Evolutionary conservation across 202 grass and related monocot species (phyloP), one percentile per base, ranked within the genome.

Genomic region (Elaeis oleifera): DNA sequence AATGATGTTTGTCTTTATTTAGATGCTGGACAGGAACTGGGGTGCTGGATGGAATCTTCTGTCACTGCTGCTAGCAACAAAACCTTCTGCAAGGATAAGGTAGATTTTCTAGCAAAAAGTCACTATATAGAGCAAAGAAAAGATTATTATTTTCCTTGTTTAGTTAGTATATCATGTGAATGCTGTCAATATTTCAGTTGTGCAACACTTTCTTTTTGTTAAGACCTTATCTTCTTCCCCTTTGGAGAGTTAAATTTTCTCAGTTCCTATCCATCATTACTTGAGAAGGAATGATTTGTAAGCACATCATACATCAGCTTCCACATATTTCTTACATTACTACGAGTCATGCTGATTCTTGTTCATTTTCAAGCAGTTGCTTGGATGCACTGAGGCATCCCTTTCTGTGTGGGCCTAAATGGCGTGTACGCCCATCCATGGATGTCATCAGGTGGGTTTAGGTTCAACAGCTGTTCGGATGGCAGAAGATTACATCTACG

Each of bases 401-500:
- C 9, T 97, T 97, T 80, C 77, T 97, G 20, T 97, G 92, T 83
- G 92, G 92, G 44, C 88, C 92, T 28, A 97, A 63, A 79, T 97
- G 92, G 92, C 81, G 88, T 27, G 77, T 88, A 78, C 84, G 65
- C 61, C 84, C 88, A 61, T 89, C 92, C 31, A 77, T 81, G 14
- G 55, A 77, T 79, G 57, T 91, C 16, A 70, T 92, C 23, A 61
- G 82, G 20, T 97, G 92, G 92, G 92, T 29, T 76, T 97, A 76
- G 88, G 92, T 51, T 97, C 92, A 58, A 96, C 92, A 76, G 76
- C 84, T 78, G 76, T 96, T 50, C 79, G 71, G 31, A 88, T 96
- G 81, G 79, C 92, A 64, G 87, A 96, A 85, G 92, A 96, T 86
- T 91, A 96, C 67, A 96, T 96, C 55, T 96, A 96, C 78, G 87